Base-by-base conservation (phyloP, 2,329 filamentous ascomycete species). In the Uncinocarpus reesii region DNA sequence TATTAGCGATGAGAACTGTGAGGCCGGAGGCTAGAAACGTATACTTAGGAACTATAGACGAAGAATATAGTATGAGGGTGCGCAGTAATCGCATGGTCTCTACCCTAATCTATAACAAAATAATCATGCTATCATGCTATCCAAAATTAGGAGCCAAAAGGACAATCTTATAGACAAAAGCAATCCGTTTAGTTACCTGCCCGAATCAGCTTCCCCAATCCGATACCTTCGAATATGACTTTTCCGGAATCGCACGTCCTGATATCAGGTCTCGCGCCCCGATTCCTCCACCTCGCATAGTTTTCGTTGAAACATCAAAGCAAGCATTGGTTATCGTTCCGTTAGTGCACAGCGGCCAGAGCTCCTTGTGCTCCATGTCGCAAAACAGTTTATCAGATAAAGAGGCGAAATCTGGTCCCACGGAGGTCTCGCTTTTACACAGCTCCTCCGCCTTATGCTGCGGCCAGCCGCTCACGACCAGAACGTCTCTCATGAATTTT, bases 321-420 rank as follows among this genome's bases (percentile, higher is more conserved):
- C 43, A 46, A n/a, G 20, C 34, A 35, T 43, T 28, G 2, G 20
- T 29, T 21, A 18, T 15, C 3, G 43, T 46, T 4, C 32, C 24
- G 13, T 46, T 38, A 7, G 49, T 49, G 47, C 62, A 65, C 24
- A 65, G 47, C 2, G 57, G 53, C 49, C 56, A 60, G 16, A 58
- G 36, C 36, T 56, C 49, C 42, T 60, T 58, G 6, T 51, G 48
- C 2, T 53, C 52, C 61, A 65, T 66, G 43, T 65, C 60, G 50
- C 62, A 66, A 49, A 62, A 65, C 5, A 61, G 13, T 2, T 52
- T 52, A 47, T 65, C 62, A 3, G 47, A 44, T 10, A 55, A 44
- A 6, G 61, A 64, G 20, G 63, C 60, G 21, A 64, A 60, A 45
- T 65, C 61, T 8, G 61, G 63, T 7, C 63, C 64, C 3, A 55